phyloP scores from a whole-genome alignment of 1,284 basidiomycete species.

The Austroboletus niveus region DNA sequence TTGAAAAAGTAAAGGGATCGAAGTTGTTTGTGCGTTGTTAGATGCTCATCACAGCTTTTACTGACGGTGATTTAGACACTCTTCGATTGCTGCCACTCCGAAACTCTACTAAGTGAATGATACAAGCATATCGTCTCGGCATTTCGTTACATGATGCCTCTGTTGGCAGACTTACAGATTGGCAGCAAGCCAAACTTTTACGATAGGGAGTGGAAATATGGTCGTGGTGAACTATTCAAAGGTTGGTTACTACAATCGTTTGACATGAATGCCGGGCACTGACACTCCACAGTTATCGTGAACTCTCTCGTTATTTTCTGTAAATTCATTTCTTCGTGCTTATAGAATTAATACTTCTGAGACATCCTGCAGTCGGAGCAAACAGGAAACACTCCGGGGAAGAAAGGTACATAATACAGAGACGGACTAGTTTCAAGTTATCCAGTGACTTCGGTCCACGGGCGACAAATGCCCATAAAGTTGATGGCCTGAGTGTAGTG shows the following conservation, averaged over 20 bases:
- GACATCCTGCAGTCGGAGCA: constrained; percentile 7
- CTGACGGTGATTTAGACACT: constrained; percentile 18
- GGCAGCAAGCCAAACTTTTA: constrained; percentile 18
- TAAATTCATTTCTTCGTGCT: constrained; percentile 1
- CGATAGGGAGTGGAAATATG: constrained; percentile 15
- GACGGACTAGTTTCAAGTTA: constrained; percentile 5
- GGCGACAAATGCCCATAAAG: background rate
- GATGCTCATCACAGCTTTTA: background rate
- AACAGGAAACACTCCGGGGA: background rate
- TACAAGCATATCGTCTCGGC: background rate
- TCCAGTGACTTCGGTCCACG: background rate
- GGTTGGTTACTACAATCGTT: constrained; percentile 1
- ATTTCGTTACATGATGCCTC: background rate
- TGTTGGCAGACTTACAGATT: constrained; percentile 16
- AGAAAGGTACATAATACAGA: background rate
- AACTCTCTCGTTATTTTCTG: constrained; percentile 8
- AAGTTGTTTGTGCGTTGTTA: constrained; percentile 26
- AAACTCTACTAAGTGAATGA: constrained; percentile 23
- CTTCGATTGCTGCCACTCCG: constrained; percentile 33
- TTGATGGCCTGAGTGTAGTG: constrained; percentile 21
- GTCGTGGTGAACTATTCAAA: constrained; percentile 18
- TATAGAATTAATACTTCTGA: background rate
- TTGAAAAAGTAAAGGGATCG: constrained; percentile 18
- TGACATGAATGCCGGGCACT: background rate
- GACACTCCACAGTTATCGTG: constrained; percentile 7